Evolutionary conservation across 495 filamentous ascomycete genomes (phyloP).

Genomic region (Penicillium psychrofluorescens): DNA sequence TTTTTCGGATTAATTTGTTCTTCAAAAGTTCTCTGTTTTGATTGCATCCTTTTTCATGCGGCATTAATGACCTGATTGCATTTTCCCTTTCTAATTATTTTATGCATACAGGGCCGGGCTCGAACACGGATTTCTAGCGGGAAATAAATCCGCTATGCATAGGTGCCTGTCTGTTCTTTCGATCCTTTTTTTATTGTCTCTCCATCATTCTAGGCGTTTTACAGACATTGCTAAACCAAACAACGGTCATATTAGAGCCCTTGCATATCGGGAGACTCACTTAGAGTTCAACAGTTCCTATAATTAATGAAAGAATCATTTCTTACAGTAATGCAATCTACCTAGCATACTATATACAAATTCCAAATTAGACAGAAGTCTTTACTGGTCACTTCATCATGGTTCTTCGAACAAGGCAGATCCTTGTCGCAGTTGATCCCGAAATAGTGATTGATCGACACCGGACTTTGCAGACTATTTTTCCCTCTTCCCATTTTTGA

Average conservation of each 20-base stretch:
- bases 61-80: too few species aligned
- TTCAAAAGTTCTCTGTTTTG: constrained; percentile 6
- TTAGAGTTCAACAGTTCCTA: too few species aligned
- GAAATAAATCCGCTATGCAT: background rate
- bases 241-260: too few species aligned
- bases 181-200: background rate
- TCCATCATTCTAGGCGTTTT: background rate
- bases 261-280: background rate
- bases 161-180: background rate
- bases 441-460: too few species aligned
- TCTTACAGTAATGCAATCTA: too few species aligned
- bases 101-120: background rate
- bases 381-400: too few species aligned
- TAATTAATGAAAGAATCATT: too few species aligned
- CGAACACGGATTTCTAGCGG: too few species aligned
- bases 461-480: too few species aligned
- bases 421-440: too few species aligned
- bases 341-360: background rate
- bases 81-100: constrained; percentile 3
- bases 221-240: background rate
- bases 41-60: background rate
- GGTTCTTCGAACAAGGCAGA: too few species aligned
- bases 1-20: background rate
- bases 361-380: background rate
- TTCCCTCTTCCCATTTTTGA: too few species aligned